Conservation (phyloP, 2,329 filamentous ascomycete genomes). For the Alternaria metachromatica region DNA sequence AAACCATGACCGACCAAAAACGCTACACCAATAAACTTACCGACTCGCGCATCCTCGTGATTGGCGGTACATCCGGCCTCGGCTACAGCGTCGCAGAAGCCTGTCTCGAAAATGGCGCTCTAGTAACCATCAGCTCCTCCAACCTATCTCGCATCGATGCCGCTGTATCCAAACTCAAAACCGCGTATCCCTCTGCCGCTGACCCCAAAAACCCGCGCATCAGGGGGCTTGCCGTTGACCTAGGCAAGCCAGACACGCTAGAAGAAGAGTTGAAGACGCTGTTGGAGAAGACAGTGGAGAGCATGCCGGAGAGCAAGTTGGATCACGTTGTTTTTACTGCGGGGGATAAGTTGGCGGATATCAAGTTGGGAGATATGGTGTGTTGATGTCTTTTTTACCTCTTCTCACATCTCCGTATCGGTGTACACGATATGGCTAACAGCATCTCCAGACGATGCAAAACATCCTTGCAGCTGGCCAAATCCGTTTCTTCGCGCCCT, state of each 20-base stretch:
- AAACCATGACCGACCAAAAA: constrained; percentile 46
- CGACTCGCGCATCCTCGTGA: constrained; percentile 60
- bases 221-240: constrained; percentile 56
- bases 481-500: constrained; percentile 59
- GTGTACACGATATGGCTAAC: background rate
- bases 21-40: constrained; percentile 59
- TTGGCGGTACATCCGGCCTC: constrained; percentile 70
- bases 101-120: constrained; percentile 61
- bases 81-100: constrained; percentile 67
- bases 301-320: constrained; percentile 44
- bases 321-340: constrained; percentile 67
- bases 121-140: constrained; percentile 68
- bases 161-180: constrained; percentile 55
- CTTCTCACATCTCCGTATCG: background rate
- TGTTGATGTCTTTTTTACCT: background rate
- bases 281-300: constrained; percentile 48
- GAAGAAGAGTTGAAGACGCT: constrained; percentile 57
- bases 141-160: constrained; percentile 57
- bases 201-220: constrained; percentile 38
- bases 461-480: constrained; percentile 53
- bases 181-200: constrained; percentile 51
- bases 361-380: constrained; percentile 50
- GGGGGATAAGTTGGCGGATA: constrained; percentile 54
- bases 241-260: constrained; percentile 55
- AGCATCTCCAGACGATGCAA: constrained; percentile 37